phyloP scores from a whole-genome alignment of 106 monocot genomes.

The Agapanthus africanus region DNA sequence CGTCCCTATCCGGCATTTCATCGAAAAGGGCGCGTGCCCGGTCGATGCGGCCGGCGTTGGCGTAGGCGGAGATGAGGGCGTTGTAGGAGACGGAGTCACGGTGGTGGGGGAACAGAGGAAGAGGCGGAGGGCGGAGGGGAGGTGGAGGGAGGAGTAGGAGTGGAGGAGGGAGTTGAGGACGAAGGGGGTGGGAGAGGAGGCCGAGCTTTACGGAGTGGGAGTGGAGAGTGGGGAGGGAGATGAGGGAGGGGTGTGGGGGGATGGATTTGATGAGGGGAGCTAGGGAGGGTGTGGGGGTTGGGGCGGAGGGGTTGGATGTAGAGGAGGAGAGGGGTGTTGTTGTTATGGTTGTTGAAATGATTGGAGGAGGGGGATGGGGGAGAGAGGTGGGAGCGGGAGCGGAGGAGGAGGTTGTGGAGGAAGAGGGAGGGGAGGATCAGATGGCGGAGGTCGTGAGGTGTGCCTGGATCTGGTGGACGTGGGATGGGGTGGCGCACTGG shows the following conservation, averaged over 20 bases:
- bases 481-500: neutral
- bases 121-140: slow-evolving; percentile 6
- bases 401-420: neutral
- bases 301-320: neutral
- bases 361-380: neutral
- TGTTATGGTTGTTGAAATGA: neutral
- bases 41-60: slow-evolving; percentile 15
- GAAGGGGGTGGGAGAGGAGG: slow-evolving; percentile 22
- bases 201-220: slow-evolving; percentile 32
- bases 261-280: neutral
- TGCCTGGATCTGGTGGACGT: neutral
- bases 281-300: no score
- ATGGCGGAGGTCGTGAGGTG: neutral
- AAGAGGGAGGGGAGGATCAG: neutral
- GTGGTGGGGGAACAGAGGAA: slow-evolving; percentile 13
- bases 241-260: neutral
- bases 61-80: slow-evolving; percentile 25
- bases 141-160: no score
- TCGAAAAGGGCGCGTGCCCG: slow-evolving; percentile 38
- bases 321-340: neutral
- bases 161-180: no score
- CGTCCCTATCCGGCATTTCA: slow-evolving; percentile 37
- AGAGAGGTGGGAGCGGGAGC: neutral
- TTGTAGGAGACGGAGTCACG: slow-evolving; percentile 32
- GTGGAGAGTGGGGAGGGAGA: slow-evolving; percentile 19